Evolutionary conservation across 768 basidiomycete species (phyloP), one percentile per base, ranked within the genome.

Genomic region (Trametes villosa): DNA sequence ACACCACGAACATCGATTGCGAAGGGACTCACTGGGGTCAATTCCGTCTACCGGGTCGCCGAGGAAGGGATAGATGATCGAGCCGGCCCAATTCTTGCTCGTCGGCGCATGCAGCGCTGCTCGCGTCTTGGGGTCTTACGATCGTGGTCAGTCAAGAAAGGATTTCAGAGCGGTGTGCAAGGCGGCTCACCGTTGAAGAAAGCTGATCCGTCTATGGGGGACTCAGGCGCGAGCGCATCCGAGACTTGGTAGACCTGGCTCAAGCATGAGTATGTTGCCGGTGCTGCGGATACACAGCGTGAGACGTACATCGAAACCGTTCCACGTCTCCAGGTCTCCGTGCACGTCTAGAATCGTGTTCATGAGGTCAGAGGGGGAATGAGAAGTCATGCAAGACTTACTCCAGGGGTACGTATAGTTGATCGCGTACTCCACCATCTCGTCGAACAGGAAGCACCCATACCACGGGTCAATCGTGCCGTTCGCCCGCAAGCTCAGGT

Each of bases 171-270:
- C n/a, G n/a, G n/a, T n/a, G n/a, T n/a, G n/a, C n/a, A n/a, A n/a
- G n/a, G n/a, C n/a, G n/a, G n/a, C n/a, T n/a, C 57, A 88, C 88
- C 79, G 61, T 90, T 90, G 57, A 89, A 74, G 71, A 89, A 91
- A 38, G 82, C 71, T 40, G 73, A 77, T 2, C 79, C 81, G 64
- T 89, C 83, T 54, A 75, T 68, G 9, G 79, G 75, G 6, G 78
- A 75, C 66, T 79, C 76, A 8, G 87, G 86, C 62, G 76, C 76
- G 52, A 85, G 71, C 1, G 68, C 70, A 38, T 74, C 70, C 3
- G 70, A 64, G 4, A 71, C 57, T 48, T 74, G 66, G 51, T 69
- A 75, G 0, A 67, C 52, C 74, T 73, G 33, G 13, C 31, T 9
- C 9, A 24, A 22, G 36, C 20, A 36, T 15, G 26, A 36, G 4